phyloP scores from a whole-genome alignment of 2,329 filamentous ascomycete species.

The Bertia moriformis region DNA sequence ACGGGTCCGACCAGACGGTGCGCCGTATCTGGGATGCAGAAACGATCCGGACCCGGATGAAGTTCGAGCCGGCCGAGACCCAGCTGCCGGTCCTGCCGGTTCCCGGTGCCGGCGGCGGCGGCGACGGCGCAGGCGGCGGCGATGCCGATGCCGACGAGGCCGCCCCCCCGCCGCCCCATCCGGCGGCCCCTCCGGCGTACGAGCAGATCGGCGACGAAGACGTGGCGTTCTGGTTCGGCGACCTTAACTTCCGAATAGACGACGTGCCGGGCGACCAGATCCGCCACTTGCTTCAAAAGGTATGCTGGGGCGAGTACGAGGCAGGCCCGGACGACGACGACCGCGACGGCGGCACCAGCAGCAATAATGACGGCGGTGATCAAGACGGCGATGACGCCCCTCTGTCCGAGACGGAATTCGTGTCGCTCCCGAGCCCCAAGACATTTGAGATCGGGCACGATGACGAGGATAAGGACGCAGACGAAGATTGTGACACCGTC shows the following conservation, averaged over 20 bases:
- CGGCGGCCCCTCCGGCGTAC: too few species aligned
- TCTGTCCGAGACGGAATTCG: constrained; percentile 22
- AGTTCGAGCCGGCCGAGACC: constrained; percentile 62
- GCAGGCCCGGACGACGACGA: too few species aligned
- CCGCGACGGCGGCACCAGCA: constrained; percentile 12
- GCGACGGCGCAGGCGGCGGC: not conserved
- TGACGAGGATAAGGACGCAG: too few species aligned
- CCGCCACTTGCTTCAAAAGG: constrained; percentile 65
- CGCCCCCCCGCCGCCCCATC: too few species aligned
- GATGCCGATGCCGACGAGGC: not conserved
- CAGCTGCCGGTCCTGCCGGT: constrained; percentile 47
- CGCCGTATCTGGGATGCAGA: constrained; percentile 78
- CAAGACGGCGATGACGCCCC: constrained; percentile 17
- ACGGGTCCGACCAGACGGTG: constrained; percentile 67
- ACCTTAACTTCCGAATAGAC: constrained; percentile 86
- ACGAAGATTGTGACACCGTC: too few species aligned
- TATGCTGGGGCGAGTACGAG: constrained; percentile 66
- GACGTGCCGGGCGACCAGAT: constrained; percentile 84
- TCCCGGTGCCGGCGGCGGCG: constrained; percentile 17
- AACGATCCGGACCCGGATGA: constrained; percentile 63
- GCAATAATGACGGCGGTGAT: constrained; percentile 29
- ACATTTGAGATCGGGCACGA: constrained; percentile 54
- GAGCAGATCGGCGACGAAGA: constrained; percentile 77
- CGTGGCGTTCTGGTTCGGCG: constrained; percentile 90
- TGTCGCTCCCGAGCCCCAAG: constrained; percentile 44